Evolutionary conservation across 2,329 filamentous ascomycete species (phyloP).

Genomic region (Colletotrichum echinochloae): DNA sequence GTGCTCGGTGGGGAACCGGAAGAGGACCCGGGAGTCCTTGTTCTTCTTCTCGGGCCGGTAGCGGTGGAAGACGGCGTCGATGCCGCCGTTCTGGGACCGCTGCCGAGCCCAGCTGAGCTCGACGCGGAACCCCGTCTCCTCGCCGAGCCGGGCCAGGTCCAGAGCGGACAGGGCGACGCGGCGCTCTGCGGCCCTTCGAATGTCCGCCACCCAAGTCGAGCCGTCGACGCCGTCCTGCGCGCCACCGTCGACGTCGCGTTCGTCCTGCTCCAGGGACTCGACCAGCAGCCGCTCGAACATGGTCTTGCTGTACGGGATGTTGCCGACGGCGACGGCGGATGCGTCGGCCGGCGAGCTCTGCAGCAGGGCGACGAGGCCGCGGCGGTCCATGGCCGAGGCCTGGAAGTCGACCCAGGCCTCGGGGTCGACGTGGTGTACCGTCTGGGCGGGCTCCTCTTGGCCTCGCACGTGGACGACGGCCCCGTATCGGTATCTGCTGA

Average conservation of each 20-base stretch:
- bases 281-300: slow-evolving; percentile 44
- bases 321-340: slow-evolving; percentile 39
- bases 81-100: slow-evolving; percentile 42
- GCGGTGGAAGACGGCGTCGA: slow-evolving; percentile 51
- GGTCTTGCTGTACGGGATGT: slow-evolving; percentile 48
- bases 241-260: not conserved
- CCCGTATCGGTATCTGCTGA: slow-evolving; percentile 47
- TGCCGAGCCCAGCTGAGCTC: slow-evolving; percentile 60
- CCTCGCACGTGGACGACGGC: slow-evolving; percentile 44
- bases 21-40: not conserved
- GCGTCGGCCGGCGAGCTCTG: not conserved
- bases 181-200: slow-evolving; percentile 5
- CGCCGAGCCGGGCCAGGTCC: slow-evolving; percentile 43
- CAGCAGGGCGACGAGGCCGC: slow-evolving; percentile 24
- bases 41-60: slow-evolving; percentile 43
- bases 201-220: not conserved
- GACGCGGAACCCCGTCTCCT: slow-evolving; percentile 58
- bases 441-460: not conserved
- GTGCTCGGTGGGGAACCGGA: slow-evolving; percentile 17
- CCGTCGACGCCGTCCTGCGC: not conserved
- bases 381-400: not conserved
- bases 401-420: slow-evolving; percentile 11
- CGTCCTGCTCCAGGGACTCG: not conserved
- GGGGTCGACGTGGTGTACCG: slow-evolving; percentile 36
- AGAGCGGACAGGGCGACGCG: slow-evolving; percentile 32